Percentiles rank a stretch among this genome's conserved stretches.
Evolutionary conservation across 768 basidiomycete species (phyloP).

Genomic region (Mrakia gelida): DNA sequence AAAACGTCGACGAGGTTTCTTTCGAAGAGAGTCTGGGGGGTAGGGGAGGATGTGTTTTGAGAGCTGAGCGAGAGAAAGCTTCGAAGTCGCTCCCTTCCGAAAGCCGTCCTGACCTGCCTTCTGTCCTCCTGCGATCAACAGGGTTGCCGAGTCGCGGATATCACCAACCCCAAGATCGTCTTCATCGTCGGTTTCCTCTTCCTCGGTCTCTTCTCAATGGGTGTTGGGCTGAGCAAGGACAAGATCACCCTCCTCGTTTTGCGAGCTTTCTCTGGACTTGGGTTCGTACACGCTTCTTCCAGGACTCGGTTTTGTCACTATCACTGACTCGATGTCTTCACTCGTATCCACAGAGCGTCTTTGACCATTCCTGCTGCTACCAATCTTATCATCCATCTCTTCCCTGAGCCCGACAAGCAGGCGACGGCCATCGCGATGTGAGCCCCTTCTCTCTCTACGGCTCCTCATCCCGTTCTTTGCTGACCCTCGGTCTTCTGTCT

Average conservation of each 20-base stretch:
- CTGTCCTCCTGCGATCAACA: slow-evolving; percentile 29
- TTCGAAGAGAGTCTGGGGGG: too few species aligned
- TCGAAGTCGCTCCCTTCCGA: too few species aligned
- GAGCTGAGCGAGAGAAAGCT: too few species aligned
- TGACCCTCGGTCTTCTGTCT: too few species aligned
- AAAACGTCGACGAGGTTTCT: too few species aligned
- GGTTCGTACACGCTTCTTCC: slow-evolving; percentile 33
- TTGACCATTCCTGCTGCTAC: slow-evolving; percentile 32
- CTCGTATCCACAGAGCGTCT: background rate
- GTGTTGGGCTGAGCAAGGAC: slow-evolving; percentile 34
- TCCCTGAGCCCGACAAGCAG: slow-evolving; percentile 46
- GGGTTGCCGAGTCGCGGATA: slow-evolving; percentile 38
- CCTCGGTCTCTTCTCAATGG: slow-evolving; percentile 4
- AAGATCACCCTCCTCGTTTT: slow-evolving; percentile 43
- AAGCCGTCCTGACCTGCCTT: background rate
- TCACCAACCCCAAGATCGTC: slow-evolving; percentile 29
- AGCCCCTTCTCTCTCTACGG: too few species aligned
- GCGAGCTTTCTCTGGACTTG: slow-evolving; percentile 39
- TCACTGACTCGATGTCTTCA: too few species aligned
- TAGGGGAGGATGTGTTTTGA: too few species aligned
- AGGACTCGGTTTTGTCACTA: too few species aligned
- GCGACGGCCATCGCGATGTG: background rate
- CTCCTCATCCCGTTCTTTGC: too few species aligned
- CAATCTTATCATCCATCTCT: slow-evolving; percentile 53
- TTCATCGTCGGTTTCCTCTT: slow-evolving; percentile 16